phyloP scores from a whole-genome alignment of 2,329 filamentous ascomycete genomes.

The Juglanconis oblonga region DNA sequence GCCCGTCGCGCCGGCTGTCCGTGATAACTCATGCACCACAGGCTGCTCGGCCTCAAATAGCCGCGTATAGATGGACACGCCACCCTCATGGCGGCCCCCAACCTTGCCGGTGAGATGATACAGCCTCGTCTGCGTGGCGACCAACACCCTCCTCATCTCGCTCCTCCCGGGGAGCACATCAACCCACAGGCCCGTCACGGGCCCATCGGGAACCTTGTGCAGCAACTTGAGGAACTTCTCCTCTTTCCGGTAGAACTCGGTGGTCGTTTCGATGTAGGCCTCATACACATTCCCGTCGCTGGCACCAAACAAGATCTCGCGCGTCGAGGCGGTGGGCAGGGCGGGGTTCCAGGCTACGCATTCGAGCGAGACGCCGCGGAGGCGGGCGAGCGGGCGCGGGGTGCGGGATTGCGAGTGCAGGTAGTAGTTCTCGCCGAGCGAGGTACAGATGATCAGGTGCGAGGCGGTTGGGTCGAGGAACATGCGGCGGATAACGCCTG shows the following conservation, averaged over 20 bases:
- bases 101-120: slow-evolving; percentile 79
- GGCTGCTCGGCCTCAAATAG: slow-evolving; percentile 87
- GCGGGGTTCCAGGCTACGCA: slow-evolving; percentile 94
- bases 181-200: slow-evolving; percentile 82
- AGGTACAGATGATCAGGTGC: slow-evolving; percentile 87
- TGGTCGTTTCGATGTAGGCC: slow-evolving; percentile 88
- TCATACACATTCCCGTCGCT: slow-evolving; percentile 96
- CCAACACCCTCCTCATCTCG: slow-evolving; percentile 73
- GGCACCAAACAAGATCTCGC: slow-evolving; percentile 88
- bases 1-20: slow-evolving; percentile 50
- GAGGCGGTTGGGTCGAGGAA: slow-evolving; percentile 97
- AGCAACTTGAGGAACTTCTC: slow-evolving; percentile 87
- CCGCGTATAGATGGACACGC: slow-evolving; percentile 79
- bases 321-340: slow-evolving; percentile 85
- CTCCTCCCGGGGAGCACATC: slow-evolving; percentile 65
- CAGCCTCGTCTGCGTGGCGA: slow-evolving; percentile 74
- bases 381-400: slow-evolving; percentile 73
- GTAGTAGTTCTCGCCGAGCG: slow-evolving; percentile 94
- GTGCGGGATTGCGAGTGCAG: slow-evolving; percentile 92
- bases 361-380: slow-evolving; percentile 86
- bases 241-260: slow-evolving; percentile 92
- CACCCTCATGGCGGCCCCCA: slow-evolving; percentile 73
- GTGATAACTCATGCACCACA: slow-evolving; percentile 68
- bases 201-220: slow-evolving; percentile 77
- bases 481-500: slow-evolving; percentile 90